Percentiles rank a stretch among this genome's conserved stretches.
These are phyloP conservation scores for Diddensiella santjacobensis DNA, from an alignment of 805 yeast species.

Conservation along the genomic window DNA sequence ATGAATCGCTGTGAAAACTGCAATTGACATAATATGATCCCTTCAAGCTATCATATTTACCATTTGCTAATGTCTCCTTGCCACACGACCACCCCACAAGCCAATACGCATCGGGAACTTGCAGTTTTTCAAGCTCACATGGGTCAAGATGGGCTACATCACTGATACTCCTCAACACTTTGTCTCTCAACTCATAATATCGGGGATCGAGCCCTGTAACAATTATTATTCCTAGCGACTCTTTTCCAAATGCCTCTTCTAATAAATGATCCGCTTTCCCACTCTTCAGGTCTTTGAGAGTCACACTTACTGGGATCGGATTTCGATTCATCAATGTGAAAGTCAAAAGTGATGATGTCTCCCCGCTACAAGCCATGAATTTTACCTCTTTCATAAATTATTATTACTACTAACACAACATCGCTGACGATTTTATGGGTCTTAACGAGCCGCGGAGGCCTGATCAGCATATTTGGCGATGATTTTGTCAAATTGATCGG, in stretches of 20 bases:
- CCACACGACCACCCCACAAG: slow-evolving; percentile 62
- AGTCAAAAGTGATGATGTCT: too few species aligned
- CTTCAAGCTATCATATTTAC: slow-evolving; percentile 46
- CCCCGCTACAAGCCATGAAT: too few species aligned
- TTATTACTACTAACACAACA: too few species aligned
- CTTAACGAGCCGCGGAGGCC: slow-evolving; percentile 1
- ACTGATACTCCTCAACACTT: slow-evolving; percentile 43
- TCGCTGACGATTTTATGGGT: not conserved
- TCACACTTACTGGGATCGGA: slow-evolving; percentile 20
- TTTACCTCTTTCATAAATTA: too few species aligned
- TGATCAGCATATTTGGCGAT: slow-evolving; percentile 35
- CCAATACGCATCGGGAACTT: slow-evolving; percentile 49
- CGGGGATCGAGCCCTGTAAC: slow-evolving; percentile 41
- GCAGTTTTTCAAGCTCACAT: slow-evolving; percentile 38
- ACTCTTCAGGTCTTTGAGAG: slow-evolving; percentile 18
- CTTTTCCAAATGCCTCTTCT: slow-evolving; percentile 49
- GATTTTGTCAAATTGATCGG: slow-evolving; percentile 61
- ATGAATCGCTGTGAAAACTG: slow-evolving; percentile 45
- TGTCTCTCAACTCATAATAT: slow-evolving; percentile 39
- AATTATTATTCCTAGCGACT: slow-evolving; percentile 52
- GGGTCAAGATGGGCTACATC: slow-evolving; percentile 40
- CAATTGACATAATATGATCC: slow-evolving; percentile 60
- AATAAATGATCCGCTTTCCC: slow-evolving; percentile 37
- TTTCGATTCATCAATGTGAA: too few species aligned
- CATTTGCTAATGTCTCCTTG: slow-evolving; percentile 45